Base-by-base conservation (phyloP, 768 basidiomycete species). In the Rhodotorula paludigena region DNA sequence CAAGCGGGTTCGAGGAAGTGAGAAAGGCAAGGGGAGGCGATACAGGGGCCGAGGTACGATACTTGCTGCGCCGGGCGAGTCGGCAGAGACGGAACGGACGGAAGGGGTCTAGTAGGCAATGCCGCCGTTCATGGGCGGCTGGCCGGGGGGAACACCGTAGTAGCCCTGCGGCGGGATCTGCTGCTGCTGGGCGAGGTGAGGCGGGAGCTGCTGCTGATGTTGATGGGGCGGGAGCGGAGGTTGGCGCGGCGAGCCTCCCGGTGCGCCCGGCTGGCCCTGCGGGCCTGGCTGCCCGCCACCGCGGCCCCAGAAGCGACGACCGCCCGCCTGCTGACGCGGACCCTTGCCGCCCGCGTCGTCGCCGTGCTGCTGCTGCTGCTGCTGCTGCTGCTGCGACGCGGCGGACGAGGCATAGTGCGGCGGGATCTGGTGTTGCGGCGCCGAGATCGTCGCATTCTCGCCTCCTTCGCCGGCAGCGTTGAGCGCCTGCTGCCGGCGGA, bases 331-430 rank as follows among this genome's bases (percentile, higher is more conserved):
- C 59, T 52, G 60, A 8, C 30, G 48, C 28, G 59, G 49, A 9
- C 49, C 28, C 48, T 36, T 38, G 35, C n/a, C n/a, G n/a, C n/a
- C n/a, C n/a, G n/a, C n/a, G n/a, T n/a, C n/a, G n/a, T 48, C 36
- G 9, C n/a, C 14, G 8, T 42, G 79, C 38, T 78, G 81, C 39
- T 78, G 80, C 10, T 80, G 78, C 42, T 81, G 80, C 33, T 83
- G 80, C 32, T 77, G 77, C 20, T 56, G 60, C 21, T 42, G 60
- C 18, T 62, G 42, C 20, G 59, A 63, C 7, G 68, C 63, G 12
- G 30, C 41, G 20, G 58, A 38, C 21, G 53, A 44, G 20, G 58
- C 52, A 21, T 41, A 42, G 38, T 64, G 63, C 49, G 51, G 60
- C 33, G 39, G 47, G 25, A 56, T 66, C 48, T 47, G 59, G 28